A percentile compares a stretch with the other conserved stretches of the same genome.
Conservation (phyloP, 2,329 filamentous ascomycete genomes). For the Coniochaeta prunicola region DNA sequence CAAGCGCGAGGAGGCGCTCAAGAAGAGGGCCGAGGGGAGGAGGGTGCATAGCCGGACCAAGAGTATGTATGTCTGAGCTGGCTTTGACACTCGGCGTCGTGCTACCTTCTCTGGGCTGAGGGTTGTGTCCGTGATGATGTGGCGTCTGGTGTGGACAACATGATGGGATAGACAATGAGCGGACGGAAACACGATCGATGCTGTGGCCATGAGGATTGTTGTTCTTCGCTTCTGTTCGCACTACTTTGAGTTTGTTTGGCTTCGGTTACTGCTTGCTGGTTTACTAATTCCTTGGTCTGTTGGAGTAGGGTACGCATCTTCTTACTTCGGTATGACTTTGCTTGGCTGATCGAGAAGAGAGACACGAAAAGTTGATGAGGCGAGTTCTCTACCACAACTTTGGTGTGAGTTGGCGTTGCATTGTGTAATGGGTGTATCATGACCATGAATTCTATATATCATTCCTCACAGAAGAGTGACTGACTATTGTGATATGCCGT, state of each 20-base stretch:
- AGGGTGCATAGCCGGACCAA: constrained; percentile 50
- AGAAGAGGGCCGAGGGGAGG: constrained; percentile 43
- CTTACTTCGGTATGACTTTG: neutral
- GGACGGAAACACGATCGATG: neutral
- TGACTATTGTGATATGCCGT: neutral
- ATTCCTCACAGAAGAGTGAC: constrained; percentile 5
- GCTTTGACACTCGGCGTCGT: neutral
- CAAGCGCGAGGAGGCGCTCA: constrained; percentile 54
- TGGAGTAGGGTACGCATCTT: neutral
- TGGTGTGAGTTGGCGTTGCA: constrained; percentile 10
- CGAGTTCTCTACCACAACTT: neutral
- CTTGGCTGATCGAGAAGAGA: neutral
- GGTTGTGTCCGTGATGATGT: neutral
- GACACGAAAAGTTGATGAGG: neutral
- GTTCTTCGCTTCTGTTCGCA: neutral
- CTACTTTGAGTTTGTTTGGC: neutral
- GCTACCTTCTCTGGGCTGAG: neutral
- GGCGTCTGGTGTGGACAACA: neutral
- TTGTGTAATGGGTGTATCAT: constrained; percentile 8
- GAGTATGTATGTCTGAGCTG: constrained; percentile 43
- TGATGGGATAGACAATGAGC: neutral
- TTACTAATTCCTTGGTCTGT: neutral
- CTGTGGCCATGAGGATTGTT: neutral
- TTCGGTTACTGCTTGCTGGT: neutral
- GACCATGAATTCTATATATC: constrained; percentile 9